Conservation (phyloP, 805 yeast species). For the Cyberlindnera maclurae region DNA sequence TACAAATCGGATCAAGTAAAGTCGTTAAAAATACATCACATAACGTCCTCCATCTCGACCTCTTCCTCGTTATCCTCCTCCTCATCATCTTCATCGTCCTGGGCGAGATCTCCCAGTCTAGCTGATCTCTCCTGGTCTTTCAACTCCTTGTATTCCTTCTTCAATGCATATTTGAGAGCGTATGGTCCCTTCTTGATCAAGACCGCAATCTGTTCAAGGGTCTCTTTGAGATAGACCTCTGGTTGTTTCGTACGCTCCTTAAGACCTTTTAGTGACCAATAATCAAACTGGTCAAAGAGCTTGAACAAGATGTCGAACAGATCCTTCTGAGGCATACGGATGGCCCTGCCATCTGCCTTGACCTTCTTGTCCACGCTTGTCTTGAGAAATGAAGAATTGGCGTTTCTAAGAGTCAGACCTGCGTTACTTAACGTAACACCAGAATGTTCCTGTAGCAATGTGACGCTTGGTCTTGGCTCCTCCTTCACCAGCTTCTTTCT, state of each 20-base stretch:
- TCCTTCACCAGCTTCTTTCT: conserved; percentile 41
- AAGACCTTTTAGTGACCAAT: conserved; percentile 92
- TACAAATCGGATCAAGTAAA: not conserved
- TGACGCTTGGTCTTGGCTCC: conserved; percentile 52
- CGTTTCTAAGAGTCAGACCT: conserved; percentile 74
- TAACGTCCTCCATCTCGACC: conserved; percentile 70
- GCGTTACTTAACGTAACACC: conserved; percentile 86
- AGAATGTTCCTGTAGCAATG: conserved; percentile 69
- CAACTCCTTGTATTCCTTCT: conserved; percentile 81
- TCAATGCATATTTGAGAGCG: conserved; percentile 83
- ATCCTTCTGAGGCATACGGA: conserved; percentile 89
- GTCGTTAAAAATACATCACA: conserved; percentile 22
- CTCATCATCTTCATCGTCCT: conserved; percentile 30
- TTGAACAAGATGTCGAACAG: conserved; percentile 82
- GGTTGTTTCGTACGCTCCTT: conserved; percentile 95
- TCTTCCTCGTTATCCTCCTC: conserved; percentile 66
- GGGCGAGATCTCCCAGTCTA: conserved; percentile 45
- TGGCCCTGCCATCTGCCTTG: conserved; percentile 72
- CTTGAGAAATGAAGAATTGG: conserved; percentile 61
- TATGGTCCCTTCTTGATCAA: conserved; percentile 94
- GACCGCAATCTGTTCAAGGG: conserved; percentile 81
- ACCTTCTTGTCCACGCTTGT: conserved; percentile 38
- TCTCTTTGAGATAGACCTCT: conserved; percentile 84
- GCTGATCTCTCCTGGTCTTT: conserved; percentile 71
- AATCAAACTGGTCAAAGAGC: conserved; percentile 89